These are phyloP conservation scores for Dittrichia graveolens DNA, from an alignment of 129 eudicot genomes.

Conservation along the genomic window DNA sequence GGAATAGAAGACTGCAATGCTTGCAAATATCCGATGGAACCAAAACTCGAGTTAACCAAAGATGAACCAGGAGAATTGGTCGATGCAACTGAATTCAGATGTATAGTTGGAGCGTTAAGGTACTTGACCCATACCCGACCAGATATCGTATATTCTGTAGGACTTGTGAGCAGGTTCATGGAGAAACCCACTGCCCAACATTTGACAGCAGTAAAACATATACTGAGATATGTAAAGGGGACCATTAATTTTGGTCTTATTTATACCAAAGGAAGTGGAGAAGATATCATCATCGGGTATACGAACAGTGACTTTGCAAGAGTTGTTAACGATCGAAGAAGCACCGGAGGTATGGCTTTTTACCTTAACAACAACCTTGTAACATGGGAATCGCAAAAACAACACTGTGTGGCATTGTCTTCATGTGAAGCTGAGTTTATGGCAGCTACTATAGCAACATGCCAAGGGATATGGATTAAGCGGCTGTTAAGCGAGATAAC, in stretches of 20 bases:
- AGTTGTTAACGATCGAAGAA: not conserved
- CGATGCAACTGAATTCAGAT: not conserved
- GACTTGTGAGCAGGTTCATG: not conserved
- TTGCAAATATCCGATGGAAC: not conserved
- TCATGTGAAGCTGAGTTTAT: too few relatives aligned
- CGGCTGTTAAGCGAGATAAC: too few relatives aligned
- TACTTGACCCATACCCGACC: not conserved
- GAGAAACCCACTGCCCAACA: not conserved
- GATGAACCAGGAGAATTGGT: not conserved
- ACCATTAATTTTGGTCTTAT: not conserved
- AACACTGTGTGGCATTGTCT: not conserved
- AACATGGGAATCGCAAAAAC: not conserved
- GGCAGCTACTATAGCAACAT: too few relatives aligned
- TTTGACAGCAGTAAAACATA: not conserved
- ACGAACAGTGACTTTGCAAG: not conserved
- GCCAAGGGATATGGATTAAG: too few relatives aligned
- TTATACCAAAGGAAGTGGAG: not conserved
- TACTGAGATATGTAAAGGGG: not conserved
- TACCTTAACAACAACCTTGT: not conserved
- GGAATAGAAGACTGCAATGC: not conserved
- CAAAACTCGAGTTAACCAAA: not conserved
- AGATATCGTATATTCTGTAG: not conserved
- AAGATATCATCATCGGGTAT: not conserved
- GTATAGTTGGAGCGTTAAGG: not conserved
- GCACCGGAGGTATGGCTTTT: not conserved